These are phyloP conservation scores for Esteya vermicola DNA, from an alignment of 2,329 filamentous ascomycete species.

Conservation along the genomic window DNA sequence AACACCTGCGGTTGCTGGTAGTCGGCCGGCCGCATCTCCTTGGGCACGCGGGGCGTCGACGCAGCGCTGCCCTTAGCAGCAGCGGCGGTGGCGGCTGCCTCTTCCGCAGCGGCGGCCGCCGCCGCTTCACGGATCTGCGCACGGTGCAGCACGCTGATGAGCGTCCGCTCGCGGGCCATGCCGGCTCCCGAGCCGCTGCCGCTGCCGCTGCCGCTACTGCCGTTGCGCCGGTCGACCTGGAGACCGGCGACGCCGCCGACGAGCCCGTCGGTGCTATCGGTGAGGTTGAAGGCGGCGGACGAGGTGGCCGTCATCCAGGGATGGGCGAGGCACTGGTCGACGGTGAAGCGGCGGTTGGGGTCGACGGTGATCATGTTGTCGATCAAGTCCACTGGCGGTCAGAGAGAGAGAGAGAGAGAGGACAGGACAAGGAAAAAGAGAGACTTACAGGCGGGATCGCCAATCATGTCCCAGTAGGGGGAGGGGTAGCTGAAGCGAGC, in stretches of 20 bases:
- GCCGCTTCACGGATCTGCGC: conserved; percentile 37
- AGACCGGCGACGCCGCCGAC: conserved; percentile 73
- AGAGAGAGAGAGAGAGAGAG: conserved; percentile 2
- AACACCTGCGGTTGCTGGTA: conserved; percentile 62
- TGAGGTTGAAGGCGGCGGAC: conserved; percentile 37
- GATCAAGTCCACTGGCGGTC: conserved; percentile 60
- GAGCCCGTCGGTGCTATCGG: conserved; percentile 83
- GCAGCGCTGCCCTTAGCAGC: too few species aligned
- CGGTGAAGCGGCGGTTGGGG: conserved; percentile 65
- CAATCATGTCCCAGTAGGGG: conserved; percentile 85
- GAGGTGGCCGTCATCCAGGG: conserved; percentile 65
- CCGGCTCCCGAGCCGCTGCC: too few species aligned
- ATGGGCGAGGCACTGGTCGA: conserved; percentile 83
- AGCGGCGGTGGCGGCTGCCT: too few species aligned
- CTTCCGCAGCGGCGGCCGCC: background rate
- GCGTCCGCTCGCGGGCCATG: conserved; percentile 65
- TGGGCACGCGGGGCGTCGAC: conserved; percentile 27
- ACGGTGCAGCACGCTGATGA: conserved; percentile 71
- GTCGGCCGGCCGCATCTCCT: conserved; percentile 53
- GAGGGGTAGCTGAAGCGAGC: conserved; percentile 90
- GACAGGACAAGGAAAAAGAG: background rate
- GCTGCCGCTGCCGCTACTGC: conserved; percentile 57
- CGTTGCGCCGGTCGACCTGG: conserved; percentile 75
- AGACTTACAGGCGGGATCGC: conserved; percentile 57
- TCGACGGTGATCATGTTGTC: conserved; percentile 90